Base-by-base conservation (phyloP, 176 grass and related monocot genomes). In the Triticum monococcum region DNA sequence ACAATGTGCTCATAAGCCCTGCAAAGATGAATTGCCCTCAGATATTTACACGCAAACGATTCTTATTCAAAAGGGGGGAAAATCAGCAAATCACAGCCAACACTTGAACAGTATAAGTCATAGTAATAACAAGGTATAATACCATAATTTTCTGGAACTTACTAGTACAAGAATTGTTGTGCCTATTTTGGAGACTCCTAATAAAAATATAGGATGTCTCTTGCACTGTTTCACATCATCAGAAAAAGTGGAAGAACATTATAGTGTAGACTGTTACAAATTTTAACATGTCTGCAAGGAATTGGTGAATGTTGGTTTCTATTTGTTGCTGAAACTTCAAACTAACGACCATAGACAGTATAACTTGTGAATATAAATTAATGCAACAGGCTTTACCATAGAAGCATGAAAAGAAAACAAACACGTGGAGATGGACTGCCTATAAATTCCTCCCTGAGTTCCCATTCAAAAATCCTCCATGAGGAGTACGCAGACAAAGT, bases 1-100 rank as follows among this genome's bases (percentile, higher is more conserved):
- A 96, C 97, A 40, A 99, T 96, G 88, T 99, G 94, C 0, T 96
- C 92, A 91, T 96, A 97, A 77, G 77, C 89, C 90, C 97, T 99
- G 94, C 75, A 99, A 89, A 95, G 23, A 83, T 45, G 31, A 86
- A 83, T 40, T 18, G 12, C 12, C 76, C 3, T n/a, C n/a, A n/a
- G n/a, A n/a, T n/a, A 46, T 46, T 13, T 46, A 46, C 12, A 41
- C 8, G 38, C 2, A 40, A 40, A 40, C 7, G 4, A 16, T 63
- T 45, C 40, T n/a, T 84, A 12, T 28, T 3, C 12, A 72, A 18
- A 71, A 33, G 32, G 35, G 69, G 22, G 22, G 17, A 74, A 86
- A 74, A 73, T 59, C 25, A 75, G 7, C 1, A 84, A 35, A 87
- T 75, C 56, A 46, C 66, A 79, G 66, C 22, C 45, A 3, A 46